Evolutionary conservation across 495 filamentous ascomycete genomes (phyloP).

Genomic region (Neurospora pannonica): DNA sequence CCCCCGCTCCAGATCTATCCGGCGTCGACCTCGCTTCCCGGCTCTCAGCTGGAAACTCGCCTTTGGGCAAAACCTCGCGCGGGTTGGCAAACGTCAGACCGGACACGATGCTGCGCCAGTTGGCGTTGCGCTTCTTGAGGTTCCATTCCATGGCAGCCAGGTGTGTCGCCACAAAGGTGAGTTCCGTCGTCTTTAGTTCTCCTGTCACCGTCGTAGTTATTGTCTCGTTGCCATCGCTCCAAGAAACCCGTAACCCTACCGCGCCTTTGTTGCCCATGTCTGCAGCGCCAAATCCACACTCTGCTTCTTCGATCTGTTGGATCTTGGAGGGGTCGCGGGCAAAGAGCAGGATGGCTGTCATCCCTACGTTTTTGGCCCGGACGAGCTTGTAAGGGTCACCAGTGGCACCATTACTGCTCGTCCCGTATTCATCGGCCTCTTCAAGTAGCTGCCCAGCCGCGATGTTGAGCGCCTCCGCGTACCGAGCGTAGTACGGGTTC

Average conservation of each 20-base stretch:
- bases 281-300: constrained; percentile 69
- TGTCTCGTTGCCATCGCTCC: constrained; percentile 6
- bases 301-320: constrained; percentile 54
- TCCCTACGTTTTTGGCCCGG: constrained; percentile 60
- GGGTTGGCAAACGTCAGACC: constrained; percentile 61
- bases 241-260: constrained; percentile 64
- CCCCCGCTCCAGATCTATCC: constrained; percentile 15
- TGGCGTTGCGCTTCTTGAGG: constrained; percentile 60
- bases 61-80: constrained; percentile 15
- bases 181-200: constrained; percentile 37
- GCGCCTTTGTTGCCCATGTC: constrained; percentile 95
- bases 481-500: constrained; percentile 60
- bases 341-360: constrained; percentile 85
- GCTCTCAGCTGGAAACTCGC: constrained; percentile 7
- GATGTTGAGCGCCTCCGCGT: constrained; percentile 57
- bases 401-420: neutral
- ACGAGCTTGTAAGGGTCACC: constrained; percentile 37
- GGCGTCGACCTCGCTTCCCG: neutral
- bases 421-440: constrained; percentile 3
- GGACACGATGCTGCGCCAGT: constrained; percentile 76
- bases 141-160: constrained; percentile 76
- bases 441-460: constrained; percentile 38
- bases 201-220: neutral
- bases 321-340: constrained; percentile 48
- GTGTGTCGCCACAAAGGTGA: constrained; percentile 86